Percentiles rank a stretch among this genome's conserved stretches.
Evolutionary conservation across 1,284 basidiomycete genomes (phyloP).

Genomic region (Stereum hirsutum): DNA sequence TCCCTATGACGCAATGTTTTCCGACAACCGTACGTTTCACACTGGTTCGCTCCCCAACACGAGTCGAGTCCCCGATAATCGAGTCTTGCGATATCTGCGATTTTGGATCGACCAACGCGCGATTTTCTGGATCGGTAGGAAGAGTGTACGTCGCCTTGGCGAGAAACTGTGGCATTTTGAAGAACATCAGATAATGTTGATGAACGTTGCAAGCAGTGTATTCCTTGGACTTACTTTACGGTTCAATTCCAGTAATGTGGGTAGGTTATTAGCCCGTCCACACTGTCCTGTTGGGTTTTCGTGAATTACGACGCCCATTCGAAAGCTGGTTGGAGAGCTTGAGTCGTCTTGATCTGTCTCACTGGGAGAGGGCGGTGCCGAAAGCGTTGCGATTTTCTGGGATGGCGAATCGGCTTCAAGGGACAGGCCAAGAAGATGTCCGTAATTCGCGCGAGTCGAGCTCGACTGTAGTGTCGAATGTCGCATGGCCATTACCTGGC

Average conservation of each 20-base stretch:
- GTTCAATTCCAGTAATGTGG: conserved; percentile 78
- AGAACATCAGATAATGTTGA: conserved; percentile 1
- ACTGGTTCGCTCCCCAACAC: conserved; percentile 74
- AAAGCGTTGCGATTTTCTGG: conserved; percentile 10
- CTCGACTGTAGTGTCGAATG: conserved; percentile 44
- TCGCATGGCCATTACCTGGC: conserved; percentile 39
- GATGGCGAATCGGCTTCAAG: conserved; percentile 10
- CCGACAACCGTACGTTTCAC: conserved; percentile 90
- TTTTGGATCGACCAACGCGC: conserved; percentile 63
- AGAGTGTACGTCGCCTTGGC: conserved; percentile 40
- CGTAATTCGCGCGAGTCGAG: conserved; percentile 1
- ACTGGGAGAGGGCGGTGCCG: conserved; percentile 29
- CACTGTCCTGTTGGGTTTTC: conserved; percentile 41
- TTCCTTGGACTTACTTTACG: conserved; percentile 43
- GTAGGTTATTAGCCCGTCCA: conserved; percentile 78
- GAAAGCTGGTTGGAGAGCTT: conserved; percentile 33
- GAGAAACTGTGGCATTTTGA: conserved; percentile 33
- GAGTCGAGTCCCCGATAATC: conserved; percentile 74
- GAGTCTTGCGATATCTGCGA: conserved; percentile 85
- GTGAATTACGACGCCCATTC: conserved; percentile 55
- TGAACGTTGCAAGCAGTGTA: conserved; percentile 1
- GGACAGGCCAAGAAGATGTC: neutral
- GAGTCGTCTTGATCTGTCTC: conserved; percentile 28
- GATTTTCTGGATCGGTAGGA: conserved; percentile 50
- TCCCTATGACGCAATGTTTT: conserved; percentile 82